phyloP scores from a whole-genome alignment of 768 basidiomycete genomes.

The Termitomyces sp. region DNA sequence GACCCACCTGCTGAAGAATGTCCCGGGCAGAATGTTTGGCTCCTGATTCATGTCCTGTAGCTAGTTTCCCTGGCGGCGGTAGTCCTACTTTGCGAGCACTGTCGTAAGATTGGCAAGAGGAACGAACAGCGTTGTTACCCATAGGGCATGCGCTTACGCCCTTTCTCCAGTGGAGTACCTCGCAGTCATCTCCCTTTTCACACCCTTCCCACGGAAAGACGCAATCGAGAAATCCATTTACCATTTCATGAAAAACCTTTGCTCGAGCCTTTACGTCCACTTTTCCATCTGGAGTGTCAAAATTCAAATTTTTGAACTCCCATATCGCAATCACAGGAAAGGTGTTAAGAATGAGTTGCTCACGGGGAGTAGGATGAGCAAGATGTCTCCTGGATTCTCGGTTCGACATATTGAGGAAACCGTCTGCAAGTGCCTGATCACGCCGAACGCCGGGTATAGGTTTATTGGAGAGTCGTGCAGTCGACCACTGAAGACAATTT shows the following conservation, averaged over 20 bases:
- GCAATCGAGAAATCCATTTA: not conserved
- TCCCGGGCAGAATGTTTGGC: not conserved
- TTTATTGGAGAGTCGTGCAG: not conserved
- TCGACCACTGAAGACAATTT: not conserved
- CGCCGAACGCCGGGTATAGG: not conserved
- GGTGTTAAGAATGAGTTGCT: not conserved
- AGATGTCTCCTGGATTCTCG: not conserved
- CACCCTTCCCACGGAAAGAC: conserved; percentile 1
- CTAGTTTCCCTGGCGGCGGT: not conserved
- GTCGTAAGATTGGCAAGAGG: not conserved
- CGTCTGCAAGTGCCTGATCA: not conserved
- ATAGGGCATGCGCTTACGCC: not conserved
- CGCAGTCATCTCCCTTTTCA: not conserved
- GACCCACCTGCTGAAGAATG: conserved; percentile 1
- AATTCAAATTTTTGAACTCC: conserved; percentile 6
- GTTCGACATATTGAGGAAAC: conserved; percentile 1
- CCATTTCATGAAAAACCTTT: not conserved
- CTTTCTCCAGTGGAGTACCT: not conserved
- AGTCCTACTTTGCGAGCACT: not conserved
- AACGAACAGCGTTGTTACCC: not conserved
- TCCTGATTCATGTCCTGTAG: not conserved
- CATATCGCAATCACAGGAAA: conserved; percentile 1
- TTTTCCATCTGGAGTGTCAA: not conserved
- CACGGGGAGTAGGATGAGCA: not conserved
- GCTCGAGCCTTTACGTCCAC: not conserved